A percentile compares a stretch with the other conserved stretches of the same genome.
Evolutionary conservation across 768 basidiomycete species (phyloP).

Genomic region (Suillus discolor): DNA sequence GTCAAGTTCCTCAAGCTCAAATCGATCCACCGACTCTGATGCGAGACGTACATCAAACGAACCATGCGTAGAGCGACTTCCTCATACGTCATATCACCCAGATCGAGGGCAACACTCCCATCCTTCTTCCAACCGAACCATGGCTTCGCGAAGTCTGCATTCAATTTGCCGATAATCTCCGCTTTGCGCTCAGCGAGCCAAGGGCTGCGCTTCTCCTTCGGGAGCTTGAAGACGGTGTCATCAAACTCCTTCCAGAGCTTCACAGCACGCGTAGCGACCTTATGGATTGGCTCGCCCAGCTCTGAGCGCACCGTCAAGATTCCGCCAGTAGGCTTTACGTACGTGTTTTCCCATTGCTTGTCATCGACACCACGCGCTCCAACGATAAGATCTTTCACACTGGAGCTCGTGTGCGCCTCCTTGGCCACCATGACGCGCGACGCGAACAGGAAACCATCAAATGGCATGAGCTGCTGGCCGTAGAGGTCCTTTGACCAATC

Average conservation of each 20-base stretch:
- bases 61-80: conserved; percentile 92
- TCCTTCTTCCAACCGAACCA: conserved; percentile 99
- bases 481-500: conserved; percentile 89
- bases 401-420: conserved; percentile 93
- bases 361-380: conserved; percentile 92
- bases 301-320: conserved; percentile 97
- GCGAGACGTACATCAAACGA: conserved; percentile 90
- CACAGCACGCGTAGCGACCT: conserved; percentile 95
- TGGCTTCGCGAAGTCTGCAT: conserved; percentile 94
- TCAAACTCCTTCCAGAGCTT: conserved; percentile 99
- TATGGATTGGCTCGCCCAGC: conserved; percentile 98
- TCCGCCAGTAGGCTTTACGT: conserved; percentile 91
- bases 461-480: conserved; percentile 93
- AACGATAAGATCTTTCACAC: conserved; percentile 96
- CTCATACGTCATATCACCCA: conserved; percentile 98
- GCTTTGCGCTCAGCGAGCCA: conserved; percentile 89
- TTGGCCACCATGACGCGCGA: conserved; percentile 99
- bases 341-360: conserved; percentile 91
- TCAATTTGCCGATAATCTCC: conserved; percentile 89
- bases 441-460: conserved; percentile 96
- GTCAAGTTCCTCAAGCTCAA: conserved; percentile 87
- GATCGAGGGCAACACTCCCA: conserved; percentile 77
- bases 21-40: conserved; percentile 94
- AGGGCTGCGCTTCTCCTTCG: conserved; percentile 90
- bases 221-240: conserved; percentile 90